Conservation (phyloP, 2,329 filamentous ascomycete genomes). For the Beauveria sp. region DNA sequence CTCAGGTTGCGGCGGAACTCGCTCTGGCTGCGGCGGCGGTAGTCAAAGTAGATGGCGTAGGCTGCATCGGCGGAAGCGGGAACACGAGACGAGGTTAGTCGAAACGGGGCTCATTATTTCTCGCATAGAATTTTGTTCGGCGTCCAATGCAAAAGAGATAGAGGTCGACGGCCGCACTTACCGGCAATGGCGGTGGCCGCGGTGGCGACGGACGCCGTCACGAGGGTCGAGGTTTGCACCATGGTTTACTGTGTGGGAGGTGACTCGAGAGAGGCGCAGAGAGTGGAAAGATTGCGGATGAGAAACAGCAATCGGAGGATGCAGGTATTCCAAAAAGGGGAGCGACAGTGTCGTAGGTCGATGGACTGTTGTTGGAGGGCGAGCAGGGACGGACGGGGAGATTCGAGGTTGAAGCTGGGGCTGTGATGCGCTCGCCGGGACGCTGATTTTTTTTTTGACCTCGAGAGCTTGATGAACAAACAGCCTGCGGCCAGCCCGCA, state of each 20-base stretch:
- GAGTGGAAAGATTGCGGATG: not conserved
- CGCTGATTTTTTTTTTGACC: conserved; percentile 9
- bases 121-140: not conserved
- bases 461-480: not conserved
- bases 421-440: conserved; percentile 10
- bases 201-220: conserved; percentile 55
- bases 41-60: conserved; percentile 63
- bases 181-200: conserved; percentile 52
- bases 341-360: not conserved
- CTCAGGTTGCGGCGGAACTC: conserved; percentile 62
- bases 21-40: conserved; percentile 54
- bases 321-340: conserved; percentile 1
- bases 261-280: not conserved
- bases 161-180: conserved; percentile 29
- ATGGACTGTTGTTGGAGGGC: not conserved
- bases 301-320: not conserved
- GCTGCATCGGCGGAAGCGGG: conserved; percentile 29
- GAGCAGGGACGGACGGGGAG: not conserved
- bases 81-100: conserved; percentile 4
- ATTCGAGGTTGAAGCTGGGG: conserved; percentile 4
- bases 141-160: not conserved
- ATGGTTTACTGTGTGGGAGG: conserved; percentile 20
- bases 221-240: conserved; percentile 46
- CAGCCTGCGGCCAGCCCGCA: not conserved
- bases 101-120: not conserved